A percentile compares a stretch with the other conserved stretches of the same genome.
phyloP scores from a whole-genome alignment of 2,329 filamentous ascomycete species.

The Fusarium tricinctum region DNA sequence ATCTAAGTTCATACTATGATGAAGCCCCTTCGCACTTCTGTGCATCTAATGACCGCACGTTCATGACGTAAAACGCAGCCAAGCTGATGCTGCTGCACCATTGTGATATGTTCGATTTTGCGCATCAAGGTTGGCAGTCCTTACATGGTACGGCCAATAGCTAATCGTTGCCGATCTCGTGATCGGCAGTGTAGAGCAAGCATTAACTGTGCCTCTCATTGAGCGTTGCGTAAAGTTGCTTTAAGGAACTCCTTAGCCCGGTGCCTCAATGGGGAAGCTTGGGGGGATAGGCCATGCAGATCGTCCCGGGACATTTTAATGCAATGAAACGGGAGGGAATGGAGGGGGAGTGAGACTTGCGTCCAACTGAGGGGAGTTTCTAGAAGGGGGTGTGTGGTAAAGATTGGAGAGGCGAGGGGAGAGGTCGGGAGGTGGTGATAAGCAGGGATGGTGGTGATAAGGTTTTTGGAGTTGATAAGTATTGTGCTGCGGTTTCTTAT shows the following conservation, averaged over 20 bases:
- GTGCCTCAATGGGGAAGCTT: background rate
- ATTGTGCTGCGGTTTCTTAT: background rate
- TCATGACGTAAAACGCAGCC: constrained; percentile 11
- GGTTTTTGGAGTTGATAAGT: constrained; percentile 31
- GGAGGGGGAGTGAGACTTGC: constrained; percentile 24
- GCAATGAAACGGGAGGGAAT: constrained; percentile 4
- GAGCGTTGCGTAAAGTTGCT: constrained; percentile 17
- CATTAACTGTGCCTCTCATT: constrained; percentile 20
- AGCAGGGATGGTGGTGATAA: constrained; percentile 34
- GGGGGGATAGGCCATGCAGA: constrained; percentile 29
- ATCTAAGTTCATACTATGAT: background rate
- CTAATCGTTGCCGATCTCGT: constrained; percentile 30
- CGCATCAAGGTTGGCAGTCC: constrained; percentile 15
- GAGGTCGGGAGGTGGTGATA: constrained; percentile 17
- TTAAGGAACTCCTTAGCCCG: constrained; percentile 16
- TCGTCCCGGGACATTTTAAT: constrained; percentile 22
- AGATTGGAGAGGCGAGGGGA: constrained; percentile 12
- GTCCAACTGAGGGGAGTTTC: constrained; percentile 7
- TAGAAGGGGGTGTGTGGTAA: constrained; percentile 31
- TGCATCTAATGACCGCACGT: background rate
- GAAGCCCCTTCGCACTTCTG: background rate
- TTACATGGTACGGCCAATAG: constrained; percentile 20
- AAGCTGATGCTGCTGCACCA: constrained; percentile 2
- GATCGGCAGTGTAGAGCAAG: constrained; percentile 29
- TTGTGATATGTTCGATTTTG: constrained; percentile 12